Evolutionary conservation across 1,284 basidiomycete species (phyloP), one percentile per base, ranked within the genome.

Genomic region (Cutaneotrichosporon daszewskae): DNA sequence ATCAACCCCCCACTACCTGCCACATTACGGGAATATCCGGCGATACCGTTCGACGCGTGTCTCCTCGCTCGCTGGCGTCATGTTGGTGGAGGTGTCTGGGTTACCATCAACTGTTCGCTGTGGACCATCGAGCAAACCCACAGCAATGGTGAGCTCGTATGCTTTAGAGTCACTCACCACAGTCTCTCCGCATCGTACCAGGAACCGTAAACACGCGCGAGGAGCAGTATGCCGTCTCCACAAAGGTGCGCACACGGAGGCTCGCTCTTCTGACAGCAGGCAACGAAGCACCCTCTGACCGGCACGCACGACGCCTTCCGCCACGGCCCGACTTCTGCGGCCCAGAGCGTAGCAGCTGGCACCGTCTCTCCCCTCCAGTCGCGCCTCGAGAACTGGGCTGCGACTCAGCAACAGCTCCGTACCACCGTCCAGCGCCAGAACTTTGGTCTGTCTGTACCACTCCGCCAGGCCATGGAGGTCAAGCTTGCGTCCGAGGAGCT

Each of bases 391-490:
- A 67, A 71, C 89, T 98, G 94, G 94, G 83, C 90, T 45, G 82
- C 82, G 55, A 92, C 92, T 5, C 89, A 94, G 66, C 84, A 89
- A 66, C 85, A 86, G 66, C 68, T 92, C 45, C 85, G 86, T 67
- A 75, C 95, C 49, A 89, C 81, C 33, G 74, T 95, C 72, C 80
- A 90, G 66, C 80, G 92, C 43, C 84, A 91, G 69, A 72, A 84
- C 28, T 86, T 84, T 62, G 94, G 94, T 28, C 67, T 97, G 54
- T 87, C 87, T 57, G 83, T 86, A 27, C 94, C 94, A 5, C 79
- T 95, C 66, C 79, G 91, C 33, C 75, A 82, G 46, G 75, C 94
- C 58, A 97, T 98, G 94, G 94, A 98, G 70, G 79, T 91, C 60
- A 87, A 85, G 75, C 79, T 91, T 36, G 87, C 8, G 13, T 14